A percentile compares a stretch with the other conserved stretches of the same genome.
These are phyloP conservation scores for Fusarium buharicum DNA, from an alignment of 2,329 filamentous ascomycete genomes.

Conservation along the genomic window DNA sequence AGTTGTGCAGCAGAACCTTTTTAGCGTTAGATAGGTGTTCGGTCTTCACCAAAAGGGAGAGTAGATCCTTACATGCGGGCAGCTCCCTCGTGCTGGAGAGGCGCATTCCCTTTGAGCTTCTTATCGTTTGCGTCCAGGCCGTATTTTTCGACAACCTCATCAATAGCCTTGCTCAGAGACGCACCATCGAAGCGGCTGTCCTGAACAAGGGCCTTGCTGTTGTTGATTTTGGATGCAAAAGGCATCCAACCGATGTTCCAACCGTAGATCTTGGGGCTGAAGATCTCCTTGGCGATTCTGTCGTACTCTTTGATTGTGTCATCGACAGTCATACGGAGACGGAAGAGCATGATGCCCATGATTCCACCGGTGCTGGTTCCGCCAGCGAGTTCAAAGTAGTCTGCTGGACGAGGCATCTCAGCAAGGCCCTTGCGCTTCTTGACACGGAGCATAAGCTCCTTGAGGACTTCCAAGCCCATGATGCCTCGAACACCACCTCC, in stretches of 20 bases:
- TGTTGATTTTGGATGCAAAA: slow-evolving; percentile 12
- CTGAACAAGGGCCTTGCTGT: slow-evolving; percentile 25
- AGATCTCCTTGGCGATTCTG: slow-evolving; percentile 24
- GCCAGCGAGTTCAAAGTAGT: slow-evolving; percentile 36
- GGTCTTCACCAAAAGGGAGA: fast-evolving
- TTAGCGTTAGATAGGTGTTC: not conserved
- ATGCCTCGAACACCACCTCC: no score
- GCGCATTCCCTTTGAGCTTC: slow-evolving; percentile 27
- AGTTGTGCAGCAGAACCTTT: slow-evolving; percentile 20
- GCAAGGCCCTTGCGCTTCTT: no score
- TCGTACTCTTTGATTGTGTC: slow-evolving; percentile 35
- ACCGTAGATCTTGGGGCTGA: slow-evolving; percentile 31
- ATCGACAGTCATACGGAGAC: slow-evolving; percentile 31
- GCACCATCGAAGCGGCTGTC: slow-evolving; percentile 31
- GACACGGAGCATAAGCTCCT: no score
- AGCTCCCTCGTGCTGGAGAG: slow-evolving; percentile 18
- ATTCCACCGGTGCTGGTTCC: slow-evolving; percentile 37
- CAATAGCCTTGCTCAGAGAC: slow-evolving; percentile 20
- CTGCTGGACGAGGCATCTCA: slow-evolving; percentile 4
- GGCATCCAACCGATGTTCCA: slow-evolving; percentile 24
- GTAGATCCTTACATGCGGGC: slow-evolving; percentile 16
- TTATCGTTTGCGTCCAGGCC: slow-evolving; percentile 32
- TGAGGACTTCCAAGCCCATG: no score
- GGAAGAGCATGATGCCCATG: slow-evolving; percentile 36
- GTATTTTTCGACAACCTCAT: slow-evolving; percentile 23